Evolutionary conservation across 2,329 filamentous ascomycete genomes (phyloP), one percentile per base, ranked within the genome.

Genomic region (Penicillium aurantiogriseum): DNA sequence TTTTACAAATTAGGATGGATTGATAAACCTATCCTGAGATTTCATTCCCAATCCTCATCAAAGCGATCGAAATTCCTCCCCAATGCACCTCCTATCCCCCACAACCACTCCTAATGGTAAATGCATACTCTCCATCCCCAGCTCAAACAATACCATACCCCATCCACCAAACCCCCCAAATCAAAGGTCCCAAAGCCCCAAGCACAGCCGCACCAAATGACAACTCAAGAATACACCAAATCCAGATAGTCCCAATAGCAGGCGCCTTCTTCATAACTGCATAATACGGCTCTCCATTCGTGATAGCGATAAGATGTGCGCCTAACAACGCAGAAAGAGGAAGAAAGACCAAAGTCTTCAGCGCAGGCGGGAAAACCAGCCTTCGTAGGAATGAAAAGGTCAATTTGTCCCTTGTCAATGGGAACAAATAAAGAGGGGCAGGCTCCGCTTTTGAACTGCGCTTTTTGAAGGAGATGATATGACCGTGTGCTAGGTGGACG

Each of bases 181-280:
- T 73, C 51, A 80, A 66, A 15, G 85, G 81, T n/a, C 77, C 71
- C 40, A 77, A 54, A 23, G 84, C 74, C 44, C 81, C 85, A n/a
- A 77, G 67, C 25, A 88, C 77, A 0, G 89, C 90, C 68, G 84
- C 86, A 0, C 80, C 69, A 40, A 96, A 78, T 54, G 91, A 83
- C 76, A 97, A 83, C 77, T 99, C 94, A 46, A 97, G 82, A 23
- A 97, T 88, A 33, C 89, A 86, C 92, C 93, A 97, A 5, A 97
- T 83, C 92, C 93, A 97, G 19, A 97, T 74, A 40, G 90, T 93
- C 0, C 91, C 94, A 15, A 97, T 74, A 5, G 92, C 87, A n/a
- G 94, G 94, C 0, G 92, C 89, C 62, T 86, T 87, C 78, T 96
- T 95, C 91, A 97, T 92, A 21, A 96, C 87, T 7, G 89, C 89